Evolutionary conservation across 768 basidiomycete species (phyloP).

Genomic region (Trametes cinnabarina): DNA sequence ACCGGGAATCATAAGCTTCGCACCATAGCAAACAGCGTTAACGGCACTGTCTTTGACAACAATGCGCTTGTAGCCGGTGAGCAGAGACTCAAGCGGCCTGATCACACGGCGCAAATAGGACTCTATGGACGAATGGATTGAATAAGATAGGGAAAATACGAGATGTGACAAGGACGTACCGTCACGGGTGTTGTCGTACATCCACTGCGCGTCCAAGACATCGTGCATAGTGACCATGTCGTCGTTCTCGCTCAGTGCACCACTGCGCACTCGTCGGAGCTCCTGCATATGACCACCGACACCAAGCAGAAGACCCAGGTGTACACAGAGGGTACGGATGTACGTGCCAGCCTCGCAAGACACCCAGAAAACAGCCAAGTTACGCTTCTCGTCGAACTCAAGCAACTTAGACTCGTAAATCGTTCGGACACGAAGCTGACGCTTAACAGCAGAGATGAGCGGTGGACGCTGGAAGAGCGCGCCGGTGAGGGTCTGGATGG

Average conservation of each 20-base stretch:
- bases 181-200: conserved; percentile 96
- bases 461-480: conserved; percentile 99
- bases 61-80: conserved; percentile 96
- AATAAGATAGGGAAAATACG: not conserved
- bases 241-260: conserved; percentile 96
- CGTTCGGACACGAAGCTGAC: conserved; percentile 94
- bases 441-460: conserved; percentile 97
- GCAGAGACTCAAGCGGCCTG: conserved; percentile 88
- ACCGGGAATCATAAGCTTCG: conserved; percentile 99
- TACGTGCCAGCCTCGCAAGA: conserved; percentile 98
- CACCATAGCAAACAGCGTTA: conserved; percentile 98
- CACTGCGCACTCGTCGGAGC: conserved; percentile 88
- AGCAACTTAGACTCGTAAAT: conserved; percentile 94
- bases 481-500: conserved; percentile 94
- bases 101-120: conserved; percentile 95
- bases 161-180: conserved; percentile 47
- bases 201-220: conserved; percentile 97
- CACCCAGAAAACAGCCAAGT: conserved; percentile 97
- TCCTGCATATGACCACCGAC: conserved; percentile 99
- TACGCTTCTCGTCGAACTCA: conserved; percentile 96
- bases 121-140: conserved; percentile 49
- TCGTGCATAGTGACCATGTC: conserved; percentile 99
- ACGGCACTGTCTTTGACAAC: conserved; percentile 99
- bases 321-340: conserved; percentile 95
- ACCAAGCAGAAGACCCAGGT: conserved; percentile 89